Percentiles rank a stretch among this genome's conserved stretches.
Evolutionary conservation across 306 rosid species (phyloP).

Genomic region (Rosa multiflora): DNA sequence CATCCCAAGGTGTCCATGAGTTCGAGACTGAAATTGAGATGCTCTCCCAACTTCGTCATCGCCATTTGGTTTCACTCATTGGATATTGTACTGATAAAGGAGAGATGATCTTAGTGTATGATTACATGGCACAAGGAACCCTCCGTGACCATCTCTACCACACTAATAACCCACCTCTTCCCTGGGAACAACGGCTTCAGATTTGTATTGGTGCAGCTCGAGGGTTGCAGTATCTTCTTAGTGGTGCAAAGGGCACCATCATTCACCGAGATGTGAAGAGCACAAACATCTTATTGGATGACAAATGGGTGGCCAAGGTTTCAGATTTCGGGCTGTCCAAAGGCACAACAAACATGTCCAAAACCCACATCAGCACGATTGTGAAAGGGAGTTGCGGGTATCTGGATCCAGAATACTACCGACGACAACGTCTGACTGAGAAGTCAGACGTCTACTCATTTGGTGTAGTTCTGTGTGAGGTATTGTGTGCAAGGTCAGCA

Average conservation of each 20-base stretch:
- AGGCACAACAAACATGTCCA: conserved; percentile 3
- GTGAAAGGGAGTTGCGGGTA: conserved; percentile 33
- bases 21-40: conserved; percentile 26
- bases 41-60: conserved; percentile 20
- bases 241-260: neutral
- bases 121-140: conserved; percentile 16
- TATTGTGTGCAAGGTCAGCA: conserved; percentile 43
- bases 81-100: conserved; percentile 14
- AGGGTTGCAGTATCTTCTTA: conserved; percentile 18
- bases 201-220: conserved; percentile 13
- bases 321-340: conserved; percentile 32
- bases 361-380: conserved; percentile 34
- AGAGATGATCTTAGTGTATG: conserved; percentile 36
- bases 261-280: conserved; percentile 34
- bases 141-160: conserved; percentile 18
- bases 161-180: neutral
- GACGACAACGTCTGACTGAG: conserved; percentile 31
- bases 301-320: conserved; percentile 29
- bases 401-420: conserved; percentile 31
- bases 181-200: conserved; percentile 12
- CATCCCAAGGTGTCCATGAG: conserved; percentile 21
- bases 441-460: conserved; percentile 64
- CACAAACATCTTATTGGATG: conserved; percentile 24
- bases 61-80: conserved; percentile 22
- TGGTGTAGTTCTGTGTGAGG: conserved; percentile 55